Conservation (phyloP, 2,329 filamentous ascomycete genomes). For the Colletotrichum incanum region DNA sequence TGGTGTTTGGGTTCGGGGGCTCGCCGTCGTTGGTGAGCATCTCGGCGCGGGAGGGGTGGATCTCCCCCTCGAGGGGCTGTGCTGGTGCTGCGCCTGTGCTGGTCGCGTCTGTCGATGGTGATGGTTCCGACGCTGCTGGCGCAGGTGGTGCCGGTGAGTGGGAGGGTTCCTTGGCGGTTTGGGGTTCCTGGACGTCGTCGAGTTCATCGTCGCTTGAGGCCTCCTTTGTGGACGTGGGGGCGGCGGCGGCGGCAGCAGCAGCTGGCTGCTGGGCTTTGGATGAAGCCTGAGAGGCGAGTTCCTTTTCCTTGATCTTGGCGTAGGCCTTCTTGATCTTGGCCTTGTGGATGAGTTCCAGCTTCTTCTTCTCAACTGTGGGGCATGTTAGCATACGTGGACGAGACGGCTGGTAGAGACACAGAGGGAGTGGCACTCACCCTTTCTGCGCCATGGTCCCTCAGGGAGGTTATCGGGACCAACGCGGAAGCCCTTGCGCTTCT, state of each 20-base stretch:
- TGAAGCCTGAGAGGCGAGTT: constrained; percentile 52
- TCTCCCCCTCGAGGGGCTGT: constrained; percentile 45
- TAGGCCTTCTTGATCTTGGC: constrained; percentile 95
- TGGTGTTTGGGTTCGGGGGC: constrained; percentile 42
- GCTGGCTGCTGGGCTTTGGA: constrained; percentile 39
- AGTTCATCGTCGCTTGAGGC: constrained; percentile 45
- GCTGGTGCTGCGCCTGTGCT: constrained; percentile 11
- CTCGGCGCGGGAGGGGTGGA: constrained; percentile 61
- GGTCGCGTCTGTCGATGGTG: constrained; percentile 22
- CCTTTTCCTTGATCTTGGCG: constrained; percentile 83
- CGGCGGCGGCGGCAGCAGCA: constrained; percentile 23
- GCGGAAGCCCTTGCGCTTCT: constrained; percentile 81
- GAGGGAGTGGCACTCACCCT: constrained; percentile 61
- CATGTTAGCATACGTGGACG: constrained; percentile 2
- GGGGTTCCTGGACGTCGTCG: constrained; percentile 22
- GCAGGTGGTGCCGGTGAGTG: constrained; percentile 44
- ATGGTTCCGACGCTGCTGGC: constrained; percentile 3
- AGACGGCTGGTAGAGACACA: constrained; percentile 12
- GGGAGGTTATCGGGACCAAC: constrained; percentile 93
- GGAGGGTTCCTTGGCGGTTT: constrained; percentile 50
- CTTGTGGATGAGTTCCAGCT: constrained; percentile 89
- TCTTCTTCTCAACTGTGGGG: constrained; percentile 84
- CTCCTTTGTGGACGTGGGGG: constrained; percentile 35
- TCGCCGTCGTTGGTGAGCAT: constrained; percentile 53
- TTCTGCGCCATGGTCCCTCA: constrained; percentile 89